These are phyloP conservation scores for Fusarium circinatum DNA, from an alignment of 2,329 filamentous ascomycete species.

Conservation along the genomic window DNA sequence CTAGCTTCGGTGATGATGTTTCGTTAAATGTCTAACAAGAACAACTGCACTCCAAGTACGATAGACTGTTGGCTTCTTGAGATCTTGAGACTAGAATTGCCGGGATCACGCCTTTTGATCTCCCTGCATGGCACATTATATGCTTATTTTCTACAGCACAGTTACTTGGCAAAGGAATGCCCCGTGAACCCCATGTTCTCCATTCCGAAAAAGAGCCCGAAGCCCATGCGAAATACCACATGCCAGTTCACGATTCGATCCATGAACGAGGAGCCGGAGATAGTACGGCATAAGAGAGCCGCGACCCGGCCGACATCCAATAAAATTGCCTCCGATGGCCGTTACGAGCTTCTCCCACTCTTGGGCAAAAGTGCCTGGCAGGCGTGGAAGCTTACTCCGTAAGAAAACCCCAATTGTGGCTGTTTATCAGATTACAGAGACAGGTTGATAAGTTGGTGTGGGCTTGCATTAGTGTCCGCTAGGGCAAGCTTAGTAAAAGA, in stretches of 20 bases:
- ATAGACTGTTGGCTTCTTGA: not conserved
- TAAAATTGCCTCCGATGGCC: slow-evolving; percentile 18
- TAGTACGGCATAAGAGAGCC: slow-evolving; percentile 13
- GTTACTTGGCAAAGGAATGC: not conserved
- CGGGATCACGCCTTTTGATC: not conserved
- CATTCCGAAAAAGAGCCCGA: slow-evolving; percentile 4
- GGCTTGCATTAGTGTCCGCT: slow-evolving; percentile 31
- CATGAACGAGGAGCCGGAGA: not conserved
- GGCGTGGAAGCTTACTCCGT: not conserved
- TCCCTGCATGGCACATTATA: not conserved
- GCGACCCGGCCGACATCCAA: slow-evolving; percentile 38
- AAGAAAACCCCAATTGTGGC: slow-evolving; percentile 7
- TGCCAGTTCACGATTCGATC: not conserved
- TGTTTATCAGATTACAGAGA: slow-evolving; percentile 6
- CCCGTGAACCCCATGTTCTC: not conserved
- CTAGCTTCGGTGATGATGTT: not conserved
- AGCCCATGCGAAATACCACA: not conserved
- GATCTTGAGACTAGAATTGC: not conserved
- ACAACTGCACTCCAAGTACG: not conserved
- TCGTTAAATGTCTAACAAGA: not conserved
- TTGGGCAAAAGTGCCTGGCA: slow-evolving; percentile 12
- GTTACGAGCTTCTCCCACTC: not conserved
- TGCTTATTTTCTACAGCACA: not conserved
- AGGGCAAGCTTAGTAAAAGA: slow-evolving; percentile 7
- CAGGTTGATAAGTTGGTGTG: not conserved